These are phyloP conservation scores for Coemansia sp. DNA, from an alignment of 192 early-diverging fungal genomes.

Conservation along the genomic window DNA sequence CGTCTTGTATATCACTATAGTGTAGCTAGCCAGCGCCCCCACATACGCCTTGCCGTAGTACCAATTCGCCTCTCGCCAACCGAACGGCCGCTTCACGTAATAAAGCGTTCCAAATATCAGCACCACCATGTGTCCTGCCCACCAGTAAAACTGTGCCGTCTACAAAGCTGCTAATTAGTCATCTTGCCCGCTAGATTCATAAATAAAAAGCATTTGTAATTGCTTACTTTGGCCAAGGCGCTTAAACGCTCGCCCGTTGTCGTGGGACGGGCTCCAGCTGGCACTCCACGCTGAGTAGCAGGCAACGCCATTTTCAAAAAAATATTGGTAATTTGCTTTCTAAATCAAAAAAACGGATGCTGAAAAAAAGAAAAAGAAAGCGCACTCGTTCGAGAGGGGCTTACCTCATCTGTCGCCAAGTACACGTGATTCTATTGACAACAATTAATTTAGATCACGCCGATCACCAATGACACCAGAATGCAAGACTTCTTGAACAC, in stretches of 20 bases:
- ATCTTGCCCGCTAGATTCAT: not conserved
- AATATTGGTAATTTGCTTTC: not conserved
- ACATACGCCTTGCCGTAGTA: conserved; percentile 43
- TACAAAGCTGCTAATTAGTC: conserved; percentile 6
- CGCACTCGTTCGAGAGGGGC: not conserved
- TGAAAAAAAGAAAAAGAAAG: not conserved
- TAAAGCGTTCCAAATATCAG: conserved; percentile 31
- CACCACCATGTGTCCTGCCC: conserved; percentile 42
- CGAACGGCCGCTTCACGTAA: conserved; percentile 40
- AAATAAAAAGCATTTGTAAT: not conserved
- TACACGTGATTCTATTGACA: not conserved
- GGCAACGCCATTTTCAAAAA: not conserved
- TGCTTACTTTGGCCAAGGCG: not conserved
- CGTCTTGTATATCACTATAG: conserved; percentile 51
- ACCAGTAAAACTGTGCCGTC: conserved; percentile 55
- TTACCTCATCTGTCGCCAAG: not conserved
- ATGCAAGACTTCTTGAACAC: no score
- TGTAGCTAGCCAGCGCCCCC: conserved; percentile 41
- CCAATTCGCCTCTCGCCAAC: conserved; percentile 34
- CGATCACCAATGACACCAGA: not conserved
- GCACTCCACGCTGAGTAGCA: not conserved
- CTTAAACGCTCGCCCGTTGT: not conserved
- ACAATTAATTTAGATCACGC: not conserved
- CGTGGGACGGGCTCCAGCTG: not conserved
- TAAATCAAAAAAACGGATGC: not conserved